Percentiles rank a stretch among this genome's conserved stretches.
phyloP scores from a whole-genome alignment of 2,329 filamentous ascomycete species.

The Colletotrichum sp. region DNA sequence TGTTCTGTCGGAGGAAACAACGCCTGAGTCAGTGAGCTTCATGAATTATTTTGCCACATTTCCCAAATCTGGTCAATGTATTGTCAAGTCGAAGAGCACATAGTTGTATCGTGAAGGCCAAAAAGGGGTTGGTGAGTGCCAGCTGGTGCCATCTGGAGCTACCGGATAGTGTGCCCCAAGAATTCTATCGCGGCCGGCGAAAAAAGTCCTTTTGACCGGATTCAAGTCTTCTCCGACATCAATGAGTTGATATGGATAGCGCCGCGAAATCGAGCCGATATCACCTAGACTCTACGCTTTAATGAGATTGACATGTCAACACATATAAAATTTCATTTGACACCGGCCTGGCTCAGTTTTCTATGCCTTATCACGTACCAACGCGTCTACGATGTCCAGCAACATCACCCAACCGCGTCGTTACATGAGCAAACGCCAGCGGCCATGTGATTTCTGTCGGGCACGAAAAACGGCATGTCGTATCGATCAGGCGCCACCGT shows the following conservation, averaged over 20 bases:
- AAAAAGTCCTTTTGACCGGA: neutral
- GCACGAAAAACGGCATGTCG: slow-evolving; percentile 49
- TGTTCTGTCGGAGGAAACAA: slow-evolving; percentile 15
- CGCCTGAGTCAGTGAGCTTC: neutral
- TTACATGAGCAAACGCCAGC: slow-evolving; percentile 29
- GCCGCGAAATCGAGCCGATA: neutral
- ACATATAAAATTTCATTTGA: neutral
- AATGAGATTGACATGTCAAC: neutral
- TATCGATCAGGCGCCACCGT: slow-evolving; percentile 44
- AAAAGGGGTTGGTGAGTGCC: neutral
- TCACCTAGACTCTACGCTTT: neutral
- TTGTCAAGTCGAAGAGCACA: neutral
- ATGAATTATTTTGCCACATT: neutral
- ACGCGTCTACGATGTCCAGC: neutral
- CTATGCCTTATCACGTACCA: neutral
- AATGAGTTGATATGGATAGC: neutral
- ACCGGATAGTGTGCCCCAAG: neutral
- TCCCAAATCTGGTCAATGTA: neutral
- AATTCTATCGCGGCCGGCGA: neutral
- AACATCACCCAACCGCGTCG: neutral
- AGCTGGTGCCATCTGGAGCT: neutral
- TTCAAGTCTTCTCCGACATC: neutral
- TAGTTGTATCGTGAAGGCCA: neutral
- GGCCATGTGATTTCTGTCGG: slow-evolving; percentile 51
- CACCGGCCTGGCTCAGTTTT: neutral